phyloP scores from a whole-genome alignment of 106 monocot genomes.

The Triglochin maritima region DNA sequence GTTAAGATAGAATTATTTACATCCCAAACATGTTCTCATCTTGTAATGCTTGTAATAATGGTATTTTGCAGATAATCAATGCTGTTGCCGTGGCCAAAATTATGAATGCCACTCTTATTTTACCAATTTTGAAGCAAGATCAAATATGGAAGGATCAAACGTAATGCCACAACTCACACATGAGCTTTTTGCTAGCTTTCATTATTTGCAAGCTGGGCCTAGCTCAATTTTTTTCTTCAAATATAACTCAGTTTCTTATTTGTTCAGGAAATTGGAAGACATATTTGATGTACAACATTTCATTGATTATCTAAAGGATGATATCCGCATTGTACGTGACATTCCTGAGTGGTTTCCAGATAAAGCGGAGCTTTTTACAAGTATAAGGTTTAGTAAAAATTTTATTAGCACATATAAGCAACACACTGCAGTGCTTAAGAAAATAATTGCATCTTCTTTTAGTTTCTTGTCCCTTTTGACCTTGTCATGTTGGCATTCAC shows the following conservation, averaged over 20 bases:
- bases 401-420: no score
- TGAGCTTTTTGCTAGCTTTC: neutral
- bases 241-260: neutral
- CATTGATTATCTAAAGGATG: conserved; percentile 94
- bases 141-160: conserved; percentile 99
- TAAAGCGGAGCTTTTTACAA: conserved; percentile 84
- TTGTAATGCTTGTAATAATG: neutral
- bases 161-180: conserved; percentile 21
- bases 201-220: no score
- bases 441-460: neutral
- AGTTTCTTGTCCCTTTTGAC: neutral
- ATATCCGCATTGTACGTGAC: conserved; percentile 88
- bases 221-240: neutral
- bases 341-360: conserved; percentile 85
- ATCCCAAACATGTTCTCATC: neutral
- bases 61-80: conserved; percentile 80
- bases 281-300: conserved; percentile 99
- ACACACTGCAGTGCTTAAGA: no score
- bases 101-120: conserved; percentile 93
- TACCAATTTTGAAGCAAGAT: conserved; percentile 95
- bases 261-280: conserved; percentile 90
- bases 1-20: neutral
- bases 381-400: conserved; percentile 52
- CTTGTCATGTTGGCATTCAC: no score
- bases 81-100: conserved; percentile 99